These are phyloP conservation scores for Cyanodermella asteris DNA, from an alignment of 2,329 filamentous ascomycete species.

Conservation along the genomic window DNA sequence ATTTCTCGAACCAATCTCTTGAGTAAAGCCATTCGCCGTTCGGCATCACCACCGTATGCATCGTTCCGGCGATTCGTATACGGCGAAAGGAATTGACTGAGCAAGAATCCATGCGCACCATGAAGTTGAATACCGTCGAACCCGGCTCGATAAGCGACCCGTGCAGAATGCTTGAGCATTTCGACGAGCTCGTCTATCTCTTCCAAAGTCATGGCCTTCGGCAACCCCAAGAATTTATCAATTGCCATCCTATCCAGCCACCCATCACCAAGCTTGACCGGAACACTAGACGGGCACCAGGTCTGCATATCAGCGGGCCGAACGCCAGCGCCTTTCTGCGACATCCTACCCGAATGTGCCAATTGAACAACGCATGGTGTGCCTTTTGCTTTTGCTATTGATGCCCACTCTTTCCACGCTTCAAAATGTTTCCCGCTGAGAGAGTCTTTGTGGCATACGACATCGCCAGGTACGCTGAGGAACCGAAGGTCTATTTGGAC, in stretches of 20 bases:
- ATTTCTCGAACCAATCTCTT: slow-evolving; percentile 22
- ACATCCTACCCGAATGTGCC: slow-evolving; percentile 24
- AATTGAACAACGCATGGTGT: slow-evolving; percentile 22
- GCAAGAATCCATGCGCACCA: slow-evolving; percentile 28
- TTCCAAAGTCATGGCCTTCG: slow-evolving; percentile 30
- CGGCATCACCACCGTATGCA: slow-evolving; percentile 23
- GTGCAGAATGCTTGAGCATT: slow-evolving; percentile 31
- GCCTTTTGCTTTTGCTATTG: slow-evolving; percentile 17
- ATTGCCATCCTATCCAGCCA: slow-evolving; percentile 14
- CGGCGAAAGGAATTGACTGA: slow-evolving; percentile 18
- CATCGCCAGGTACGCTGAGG: slow-evolving; percentile 14
- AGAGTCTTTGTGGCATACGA: slow-evolving; percentile 10
- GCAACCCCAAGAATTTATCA: slow-evolving; percentile 22
- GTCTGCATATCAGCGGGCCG: slow-evolving; percentile 14
- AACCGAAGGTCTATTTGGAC: slow-evolving; percentile 24
- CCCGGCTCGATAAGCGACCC: slow-evolving; percentile 25
- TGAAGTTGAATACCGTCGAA: slow-evolving; percentile 34
- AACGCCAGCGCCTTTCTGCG: slow-evolving; percentile 17
- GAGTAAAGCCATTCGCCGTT: slow-evolving; percentile 24
- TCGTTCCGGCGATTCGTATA: slow-evolving; percentile 26
- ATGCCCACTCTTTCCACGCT: slow-evolving; percentile 15
- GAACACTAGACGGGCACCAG: slow-evolving; percentile 19
- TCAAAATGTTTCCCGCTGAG: slow-evolving; percentile 9
- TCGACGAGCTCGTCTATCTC: slow-evolving; percentile 33
- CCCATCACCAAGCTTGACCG: slow-evolving; percentile 17